phyloP scores from a whole-genome alignment of 176 grass and related monocot species.

The Bothriochloa decipiens region DNA sequence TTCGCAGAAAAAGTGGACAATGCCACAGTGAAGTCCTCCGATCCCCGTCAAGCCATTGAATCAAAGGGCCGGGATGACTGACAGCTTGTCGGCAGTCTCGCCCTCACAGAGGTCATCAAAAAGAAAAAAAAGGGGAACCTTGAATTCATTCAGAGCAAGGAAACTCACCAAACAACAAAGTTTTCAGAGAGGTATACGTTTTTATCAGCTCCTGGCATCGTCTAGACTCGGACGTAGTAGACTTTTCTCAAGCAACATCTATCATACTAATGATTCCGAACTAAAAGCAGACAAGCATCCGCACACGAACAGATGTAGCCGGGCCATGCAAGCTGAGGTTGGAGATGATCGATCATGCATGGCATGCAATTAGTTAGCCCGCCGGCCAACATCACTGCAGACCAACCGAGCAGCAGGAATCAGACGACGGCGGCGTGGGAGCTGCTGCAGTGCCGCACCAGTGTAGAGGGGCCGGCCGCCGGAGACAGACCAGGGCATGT shows the following conservation, averaged over 20 bases:
- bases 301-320: too few relatives aligned
- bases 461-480: neutral
- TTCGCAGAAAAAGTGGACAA: neutral
- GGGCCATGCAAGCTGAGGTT: too few relatives aligned
- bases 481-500: neutral
- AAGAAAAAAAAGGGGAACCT: neutral
- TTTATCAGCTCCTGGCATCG: neutral
- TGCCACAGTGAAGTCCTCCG: neutral
- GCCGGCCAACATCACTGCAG: too few relatives aligned
- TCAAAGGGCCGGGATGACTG: too few relatives aligned
- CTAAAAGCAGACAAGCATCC: neutral
- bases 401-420: neutral
- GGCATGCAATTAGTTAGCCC: too few relatives aligned
- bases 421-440: neutral
- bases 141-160: neutral
- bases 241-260: neutral
- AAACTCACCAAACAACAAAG: neutral
- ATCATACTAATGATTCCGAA: neutral
- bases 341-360: too few relatives aligned
- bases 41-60: neutral
- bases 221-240: neutral
- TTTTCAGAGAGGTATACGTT: neutral
- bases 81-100: neutral
- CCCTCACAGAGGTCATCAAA: neutral
- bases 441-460: neutral